Base-by-base conservation (phyloP, 768 basidiomycete genomes). In the Crepidotus variabilis region DNA sequence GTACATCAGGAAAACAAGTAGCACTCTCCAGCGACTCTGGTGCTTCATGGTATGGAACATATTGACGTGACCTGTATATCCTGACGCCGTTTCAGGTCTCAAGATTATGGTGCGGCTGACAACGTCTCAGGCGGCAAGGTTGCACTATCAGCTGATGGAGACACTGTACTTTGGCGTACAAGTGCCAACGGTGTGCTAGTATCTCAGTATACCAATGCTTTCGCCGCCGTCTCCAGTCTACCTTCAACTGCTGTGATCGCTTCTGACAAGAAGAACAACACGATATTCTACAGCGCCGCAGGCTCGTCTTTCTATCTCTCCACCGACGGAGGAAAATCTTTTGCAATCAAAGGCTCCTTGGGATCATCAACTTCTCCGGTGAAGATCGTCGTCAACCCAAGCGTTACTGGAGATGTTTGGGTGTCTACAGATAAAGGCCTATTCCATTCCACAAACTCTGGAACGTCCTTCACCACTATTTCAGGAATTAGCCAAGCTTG, bases 341-440 rank as follows among this genome's bases (percentile, higher is more conserved):
- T 86, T 65, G 52, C 69, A 22, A 65, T 63, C 1, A 71, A 71
- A 47, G 75, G 75, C 16, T 65, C 74, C 16, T 71, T 87, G 1
- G 81, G 78, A 39, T 61, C 74, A 7, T 84, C 82, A 5, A 77
- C 75, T 6, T 69, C 75, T 0, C 76, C 82, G 5, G 72, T 71
- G 47, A 82, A 82, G 60, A 72, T 87, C 57, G 74, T 79, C 22
- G 84, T 83, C 23, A 73, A 85, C 65, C 80, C 80, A 14, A 70
- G 66, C 53, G 72, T 79, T 3, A 78, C 79, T 2, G 84, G 84
- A 8, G 84, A 87, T 63, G 71, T 87, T 32, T 87, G 84, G 83
- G 82, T 86, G 1, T 83, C 83, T 0, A 80, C 84, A 2, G 81
- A 83, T 65, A 74, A 68, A 39, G 78, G 75, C 20, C 68, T 86